These are phyloP conservation scores for Starmerella vaccinii DNA, from an alignment of 805 yeast genomes.

Conservation along the genomic window DNA sequence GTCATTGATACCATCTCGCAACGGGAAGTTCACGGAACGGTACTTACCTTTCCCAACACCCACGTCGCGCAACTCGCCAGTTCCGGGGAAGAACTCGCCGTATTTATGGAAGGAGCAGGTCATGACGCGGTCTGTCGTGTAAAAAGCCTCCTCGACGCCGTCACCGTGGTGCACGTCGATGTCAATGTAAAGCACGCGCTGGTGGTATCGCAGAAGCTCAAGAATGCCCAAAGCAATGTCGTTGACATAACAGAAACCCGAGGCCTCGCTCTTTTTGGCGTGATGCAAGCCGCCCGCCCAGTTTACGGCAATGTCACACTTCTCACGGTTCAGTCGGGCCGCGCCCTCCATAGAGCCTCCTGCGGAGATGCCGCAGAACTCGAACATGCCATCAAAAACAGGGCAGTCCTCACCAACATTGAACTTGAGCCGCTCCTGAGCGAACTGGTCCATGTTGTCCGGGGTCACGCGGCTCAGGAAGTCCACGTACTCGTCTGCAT, in stretches of 20 bases:
- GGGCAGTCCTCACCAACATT: conserved; percentile 97
- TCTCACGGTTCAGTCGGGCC: conserved; percentile 69
- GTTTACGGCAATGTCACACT: conserved; percentile 88
- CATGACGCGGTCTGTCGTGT: conserved; percentile 91
- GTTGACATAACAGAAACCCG: conserved; percentile 90
- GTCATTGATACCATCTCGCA: conserved; percentile 93
- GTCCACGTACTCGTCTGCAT: conserved; percentile 94
- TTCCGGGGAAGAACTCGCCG: conserved; percentile 95
- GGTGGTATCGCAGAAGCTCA: conserved; percentile 76
- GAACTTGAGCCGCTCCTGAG: conserved; percentile 81
- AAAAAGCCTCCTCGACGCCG: conserved; percentile 95
- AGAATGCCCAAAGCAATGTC: conserved; percentile 86
- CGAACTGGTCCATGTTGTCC: conserved; percentile 76
- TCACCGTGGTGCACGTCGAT: conserved; percentile 96
- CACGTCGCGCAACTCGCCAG: conserved; percentile 81
- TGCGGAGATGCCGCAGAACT: conserved; percentile 75
- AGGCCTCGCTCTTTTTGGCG: conserved; percentile 88
- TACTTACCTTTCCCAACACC: conserved; percentile 86
- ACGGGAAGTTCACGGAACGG: conserved; percentile 81
- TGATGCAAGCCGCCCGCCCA: conserved; percentile 97
- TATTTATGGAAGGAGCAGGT: conserved; percentile 92
- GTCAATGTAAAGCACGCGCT: conserved; percentile 86
- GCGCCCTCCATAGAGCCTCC: conserved; percentile 89
- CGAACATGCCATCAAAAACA: conserved; percentile 88
- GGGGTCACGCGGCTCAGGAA: conserved; percentile 85